Base-by-base conservation (phyloP, 1,284 basidiomycete genomes). In the Pholiota adiposa region DNA sequence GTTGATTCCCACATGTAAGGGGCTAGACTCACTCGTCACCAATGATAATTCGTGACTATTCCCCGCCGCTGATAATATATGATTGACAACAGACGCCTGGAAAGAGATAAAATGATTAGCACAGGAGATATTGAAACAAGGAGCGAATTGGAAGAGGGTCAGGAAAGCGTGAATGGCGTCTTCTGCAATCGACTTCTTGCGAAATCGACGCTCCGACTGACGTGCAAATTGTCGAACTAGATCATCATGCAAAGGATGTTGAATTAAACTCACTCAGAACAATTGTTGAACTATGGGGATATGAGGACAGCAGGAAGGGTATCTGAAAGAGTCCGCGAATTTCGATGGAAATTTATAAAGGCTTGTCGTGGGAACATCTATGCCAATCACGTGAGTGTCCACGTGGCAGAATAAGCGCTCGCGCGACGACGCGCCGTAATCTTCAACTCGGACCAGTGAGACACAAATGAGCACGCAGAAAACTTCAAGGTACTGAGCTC, bases 191-290 rank as follows among this genome's bases (percentile, higher is more conserved):
- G 62, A 68, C 53, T 58, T 59, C 60, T 34, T 12, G 64, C 61
- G 64, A 61, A 67, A 59, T 64, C 60, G 54, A 63, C 65, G 68
- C 73, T 82, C 79, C 72, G 80, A 77, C 81, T 81, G 80, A 81
- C 80, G 80, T 82, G 80, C 81, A 82, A 83, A 81, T 41, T 75
- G 68, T 74, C 56, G 56, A 59, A 68, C 67, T 64, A 65, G 64
- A 69, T 79, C 78, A 76, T 79, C 79, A 63, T 63, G 41, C 57
- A 52, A 55, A n/a, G 41, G 21, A 41, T 40, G 9, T 27, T 33
- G 38, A 44, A 41, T 29, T 33, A 52, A 12, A 61, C 63, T 56
- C 57, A 65, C 64, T 29, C 12, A 41, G n/a, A n/a, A 38, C 14
- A 38, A 31, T n/a, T n/a, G n/a, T n/a, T n/a, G n/a, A n/a, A n/a